Evolutionary conservation across 176 grass and related monocot genomes (phyloP).

Genomic region (Avena sativa): DNA sequence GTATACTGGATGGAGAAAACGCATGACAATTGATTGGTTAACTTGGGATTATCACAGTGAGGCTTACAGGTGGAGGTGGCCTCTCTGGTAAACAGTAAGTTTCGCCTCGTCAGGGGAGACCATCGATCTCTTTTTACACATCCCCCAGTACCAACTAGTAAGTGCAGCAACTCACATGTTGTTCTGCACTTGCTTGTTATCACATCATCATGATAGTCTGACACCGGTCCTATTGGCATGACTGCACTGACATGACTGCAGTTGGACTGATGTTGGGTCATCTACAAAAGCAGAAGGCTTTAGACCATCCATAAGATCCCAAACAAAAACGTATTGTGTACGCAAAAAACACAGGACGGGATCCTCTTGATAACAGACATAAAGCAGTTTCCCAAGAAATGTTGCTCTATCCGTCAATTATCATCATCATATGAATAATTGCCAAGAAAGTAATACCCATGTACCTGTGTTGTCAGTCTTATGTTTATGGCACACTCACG

Average conservation of each 20-base stretch:
- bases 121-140: not conserved
- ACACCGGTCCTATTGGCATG: not conserved
- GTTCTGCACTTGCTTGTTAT: slow-evolving; percentile 39
- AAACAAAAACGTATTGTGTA: not conserved
- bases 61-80: slow-evolving; percentile 18
- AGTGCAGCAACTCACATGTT: slow-evolving; percentile 13
- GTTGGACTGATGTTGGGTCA: not conserved
- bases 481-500: slow-evolving; percentile 39
- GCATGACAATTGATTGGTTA: slow-evolving; percentile 41
- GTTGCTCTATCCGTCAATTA: not conserved
- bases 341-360: not conserved
- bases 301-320: not conserved
- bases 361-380: not conserved
- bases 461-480: slow-evolving; percentile 47
- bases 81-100: slow-evolving; percentile 22
- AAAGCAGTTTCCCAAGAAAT: slow-evolving; percentile 3
- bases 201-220: slow-evolving; percentile 45
- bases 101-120: not conserved
- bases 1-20: slow-evolving; percentile 31
- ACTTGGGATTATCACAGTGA: slow-evolving; percentile 28
- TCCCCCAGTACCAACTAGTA: slow-evolving; percentile 38
- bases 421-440: slow-evolving; percentile 40
- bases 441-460: slow-evolving; percentile 18
- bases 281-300: slow-evolving; percentile 36
- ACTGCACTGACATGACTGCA: not conserved